A percentile compares a stretch with the other conserved stretches of the same genome.
Conservation (phyloP, 306 rosid species). For the Malus fusca region DNA sequence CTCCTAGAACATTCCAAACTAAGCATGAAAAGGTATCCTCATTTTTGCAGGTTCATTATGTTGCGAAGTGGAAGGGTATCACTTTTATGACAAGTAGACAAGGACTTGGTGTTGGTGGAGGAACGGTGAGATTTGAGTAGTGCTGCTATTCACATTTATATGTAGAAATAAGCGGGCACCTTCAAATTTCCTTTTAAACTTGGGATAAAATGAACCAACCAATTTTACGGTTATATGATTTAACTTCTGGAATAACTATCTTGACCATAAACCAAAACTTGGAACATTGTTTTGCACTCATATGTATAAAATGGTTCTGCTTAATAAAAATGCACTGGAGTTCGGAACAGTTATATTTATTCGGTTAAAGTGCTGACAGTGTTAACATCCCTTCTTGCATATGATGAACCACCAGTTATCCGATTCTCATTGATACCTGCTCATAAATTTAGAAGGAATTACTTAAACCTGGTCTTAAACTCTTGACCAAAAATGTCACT, state of each 20-base stretch:
- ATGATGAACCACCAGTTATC: background rate
- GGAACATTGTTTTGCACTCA: no score
- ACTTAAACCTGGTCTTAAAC: background rate
- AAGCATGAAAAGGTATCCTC: background rate
- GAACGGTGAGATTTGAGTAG: slow-evolving; percentile 55
- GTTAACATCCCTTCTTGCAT: background rate
- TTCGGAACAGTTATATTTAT: background rate
- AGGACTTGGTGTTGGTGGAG: slow-evolving; percentile 97
- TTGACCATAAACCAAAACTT: background rate
- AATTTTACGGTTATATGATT: background rate
- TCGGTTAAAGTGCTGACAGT: background rate
- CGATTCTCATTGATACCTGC: background rate
- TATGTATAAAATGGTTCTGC: no score
- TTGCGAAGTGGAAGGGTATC: slow-evolving; percentile 87
- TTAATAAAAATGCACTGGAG: background rate
- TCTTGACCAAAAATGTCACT: background rate
- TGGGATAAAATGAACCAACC: background rate
- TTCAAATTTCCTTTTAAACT: no score
- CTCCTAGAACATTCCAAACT: background rate
- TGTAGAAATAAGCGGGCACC: background rate
- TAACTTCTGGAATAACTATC: background rate
- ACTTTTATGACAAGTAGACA: slow-evolving; percentile 98
- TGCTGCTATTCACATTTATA: background rate
- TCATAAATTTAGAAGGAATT: background rate
- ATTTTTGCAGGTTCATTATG: slow-evolving; percentile 79